Conservation (phyloP, 2,329 filamentous ascomycete species). For the Periconia digitata region DNA sequence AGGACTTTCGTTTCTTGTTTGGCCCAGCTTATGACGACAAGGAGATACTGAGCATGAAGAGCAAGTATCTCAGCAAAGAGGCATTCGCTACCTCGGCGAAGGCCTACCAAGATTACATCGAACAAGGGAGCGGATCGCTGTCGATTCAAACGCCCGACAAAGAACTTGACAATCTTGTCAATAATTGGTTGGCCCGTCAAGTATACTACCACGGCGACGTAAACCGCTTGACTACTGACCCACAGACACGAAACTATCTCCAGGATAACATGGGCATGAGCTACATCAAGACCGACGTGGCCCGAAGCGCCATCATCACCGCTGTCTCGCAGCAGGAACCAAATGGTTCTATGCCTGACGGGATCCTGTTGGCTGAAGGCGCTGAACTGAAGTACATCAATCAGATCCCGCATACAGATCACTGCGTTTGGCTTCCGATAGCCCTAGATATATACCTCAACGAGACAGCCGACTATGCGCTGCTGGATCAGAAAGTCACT, state of each 20-base stretch:
- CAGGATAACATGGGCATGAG: slow-evolving; percentile 65
- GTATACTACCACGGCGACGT: slow-evolving; percentile 62
- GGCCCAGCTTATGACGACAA: slow-evolving; percentile 57
- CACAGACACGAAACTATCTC: slow-evolving; percentile 61
- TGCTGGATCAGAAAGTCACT: slow-evolving; percentile 50
- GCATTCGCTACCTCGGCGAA: slow-evolving; percentile 50
- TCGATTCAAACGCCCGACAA: slow-evolving; percentile 58
- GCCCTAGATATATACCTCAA: slow-evolving; percentile 58
- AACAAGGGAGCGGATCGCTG: slow-evolving; percentile 54
- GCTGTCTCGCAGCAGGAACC: slow-evolving; percentile 57
- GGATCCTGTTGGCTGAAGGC: slow-evolving; percentile 56
- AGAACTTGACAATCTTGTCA: slow-evolving; percentile 60
- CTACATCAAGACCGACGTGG: slow-evolving; percentile 55
- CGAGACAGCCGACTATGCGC: slow-evolving; percentile 57
- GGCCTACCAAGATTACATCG: slow-evolving; percentile 56
- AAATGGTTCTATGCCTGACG: slow-evolving; percentile 61
- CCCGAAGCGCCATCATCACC: slow-evolving; percentile 53
- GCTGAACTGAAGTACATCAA: slow-evolving; percentile 64
- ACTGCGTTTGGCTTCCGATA: slow-evolving; percentile 61
- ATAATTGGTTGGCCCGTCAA: slow-evolving; percentile 61
- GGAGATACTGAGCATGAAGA: slow-evolving; percentile 51
- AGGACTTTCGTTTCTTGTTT: slow-evolving; percentile 58
- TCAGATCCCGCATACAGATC: slow-evolving; percentile 62
- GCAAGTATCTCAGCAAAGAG: slow-evolving; percentile 53
- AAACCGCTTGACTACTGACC: slow-evolving; percentile 60